A percentile compares a stretch with the other conserved stretches of the same genome.
Evolutionary conservation across 257 asterid genomes (phyloP).

Genomic region (Striga asiatica): DNA sequence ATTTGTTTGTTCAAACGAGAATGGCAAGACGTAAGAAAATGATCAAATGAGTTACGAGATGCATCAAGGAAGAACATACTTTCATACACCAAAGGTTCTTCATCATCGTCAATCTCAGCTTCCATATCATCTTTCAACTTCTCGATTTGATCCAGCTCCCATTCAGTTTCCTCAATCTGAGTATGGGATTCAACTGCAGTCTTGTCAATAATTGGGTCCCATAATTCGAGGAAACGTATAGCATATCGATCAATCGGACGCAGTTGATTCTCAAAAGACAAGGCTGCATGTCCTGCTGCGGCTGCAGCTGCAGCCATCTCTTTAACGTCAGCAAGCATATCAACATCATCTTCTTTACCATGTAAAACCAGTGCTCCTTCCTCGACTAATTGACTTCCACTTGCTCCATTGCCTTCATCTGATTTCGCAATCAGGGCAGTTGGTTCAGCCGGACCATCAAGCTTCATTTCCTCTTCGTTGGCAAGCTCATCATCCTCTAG

Average conservation of each 20-base stretch:
- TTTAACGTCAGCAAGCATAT: conserved; percentile 91
- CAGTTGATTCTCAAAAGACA: conserved; percentile 76
- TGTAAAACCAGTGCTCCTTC: conserved; percentile 38
- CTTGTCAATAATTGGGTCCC: conserved; percentile 93
- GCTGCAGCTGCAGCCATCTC: conserved; percentile 99
- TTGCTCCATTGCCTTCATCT: conserved; percentile 30
- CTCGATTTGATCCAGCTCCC: conserved; percentile 97
- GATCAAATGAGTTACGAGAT: background rate
- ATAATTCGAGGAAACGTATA: conserved; percentile 69
- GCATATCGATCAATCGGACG: conserved; percentile 97
- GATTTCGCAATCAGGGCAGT: conserved; percentile 25
- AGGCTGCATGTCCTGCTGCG: conserved; percentile 72
- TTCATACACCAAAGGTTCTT: conserved; percentile 90
- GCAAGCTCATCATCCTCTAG: conserved; percentile 86
- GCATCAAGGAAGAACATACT: conserved; percentile 43
- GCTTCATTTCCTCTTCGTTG: conserved; percentile 75
- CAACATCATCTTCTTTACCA: conserved; percentile 71
- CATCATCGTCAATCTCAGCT: conserved; percentile 96
- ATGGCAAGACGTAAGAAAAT: background rate
- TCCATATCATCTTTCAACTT: conserved; percentile 98
- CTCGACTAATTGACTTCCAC: conserved; percentile 36
- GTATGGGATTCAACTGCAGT: conserved; percentile 43
- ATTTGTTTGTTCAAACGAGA: too few relatives aligned
- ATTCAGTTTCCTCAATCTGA: conserved; percentile 72
- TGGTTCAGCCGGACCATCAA: conserved; percentile 52